Evolutionary conservation across 1,284 basidiomycete genomes (phyloP).

Genomic region (Cystobasidium slooffiae): DNA sequence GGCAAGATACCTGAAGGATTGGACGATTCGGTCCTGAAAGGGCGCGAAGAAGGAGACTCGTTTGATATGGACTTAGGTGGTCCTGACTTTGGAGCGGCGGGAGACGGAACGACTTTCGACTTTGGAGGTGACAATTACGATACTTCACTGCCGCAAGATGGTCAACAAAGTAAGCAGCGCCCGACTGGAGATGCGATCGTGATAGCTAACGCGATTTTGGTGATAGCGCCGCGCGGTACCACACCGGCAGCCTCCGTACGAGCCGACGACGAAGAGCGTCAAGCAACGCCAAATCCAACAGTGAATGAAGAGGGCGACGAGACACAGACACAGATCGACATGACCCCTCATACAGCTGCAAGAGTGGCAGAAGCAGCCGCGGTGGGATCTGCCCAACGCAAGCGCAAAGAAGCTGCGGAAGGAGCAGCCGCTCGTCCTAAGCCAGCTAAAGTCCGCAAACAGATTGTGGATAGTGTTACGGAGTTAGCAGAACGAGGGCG

Average conservation of each 20-base stretch:
- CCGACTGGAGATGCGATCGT: too few relatives aligned
- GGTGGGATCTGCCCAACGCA: constrained; percentile 40
- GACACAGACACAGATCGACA: constrained; percentile 50
- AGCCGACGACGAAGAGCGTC: not conserved
- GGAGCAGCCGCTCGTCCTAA: constrained; percentile 69
- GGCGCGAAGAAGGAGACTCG: not conserved
- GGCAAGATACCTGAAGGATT: constrained; percentile 11
- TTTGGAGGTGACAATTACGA: constrained; percentile 17
- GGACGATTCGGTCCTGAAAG: constrained; percentile 34
- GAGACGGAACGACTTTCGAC: constrained; percentile 33
- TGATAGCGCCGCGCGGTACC: constrained; percentile 19
- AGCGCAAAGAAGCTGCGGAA: constrained; percentile 56
- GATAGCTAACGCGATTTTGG: not conserved
- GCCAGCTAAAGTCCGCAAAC: constrained; percentile 68
- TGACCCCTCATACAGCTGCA: constrained; percentile 64
- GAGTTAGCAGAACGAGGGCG: constrained; percentile 66
- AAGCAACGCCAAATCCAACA: not conserved
- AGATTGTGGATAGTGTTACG: constrained; percentile 70
- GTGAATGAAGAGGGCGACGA: constrained; percentile 2
- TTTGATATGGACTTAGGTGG: constrained; percentile 28
- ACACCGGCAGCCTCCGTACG: constrained; percentile 12
- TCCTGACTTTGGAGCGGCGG: constrained; percentile 5
- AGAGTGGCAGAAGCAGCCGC: constrained; percentile 55
- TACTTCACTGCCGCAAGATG: constrained; percentile 21
- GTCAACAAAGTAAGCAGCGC: constrained; percentile 31